Evolutionary conservation across 169 alveolate genomes (phyloP).

Genomic region (Cryptosporidium sp.): DNA sequence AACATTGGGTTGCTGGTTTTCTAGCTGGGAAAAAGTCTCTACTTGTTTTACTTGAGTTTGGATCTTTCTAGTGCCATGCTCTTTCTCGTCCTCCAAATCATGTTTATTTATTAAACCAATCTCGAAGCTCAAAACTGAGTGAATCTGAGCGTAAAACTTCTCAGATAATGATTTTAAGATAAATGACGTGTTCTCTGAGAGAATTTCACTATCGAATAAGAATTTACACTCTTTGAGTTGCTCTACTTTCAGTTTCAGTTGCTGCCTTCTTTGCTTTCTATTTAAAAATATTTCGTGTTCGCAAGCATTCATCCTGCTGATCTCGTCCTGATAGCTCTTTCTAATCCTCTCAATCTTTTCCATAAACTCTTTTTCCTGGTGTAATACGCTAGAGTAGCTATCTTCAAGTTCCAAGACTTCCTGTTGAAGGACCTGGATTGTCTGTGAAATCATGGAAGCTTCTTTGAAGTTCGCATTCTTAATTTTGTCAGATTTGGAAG

Average conservation of each 20-base stretch:
- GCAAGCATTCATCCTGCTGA: constrained; percentile 9
- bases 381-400: constrained; percentile 2
- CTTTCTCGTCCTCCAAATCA: constrained; percentile 26
- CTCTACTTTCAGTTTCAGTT: constrained; percentile 2
- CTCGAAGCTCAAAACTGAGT: constrained; percentile 41
- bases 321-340: constrained; percentile 13
- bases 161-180: neutral
- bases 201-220: neutral
- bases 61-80: neutral
- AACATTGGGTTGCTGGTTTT: neutral
- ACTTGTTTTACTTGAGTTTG: neutral
- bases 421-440: constrained; percentile 17
- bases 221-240: constrained; percentile 38
- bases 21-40: neutral
- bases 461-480: constrained; percentile 55
- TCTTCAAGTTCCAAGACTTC: constrained; percentile 57
- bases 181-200: neutral
- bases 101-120: constrained; percentile 6
- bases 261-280: constrained; percentile 22
- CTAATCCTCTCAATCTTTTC: constrained; percentile 61
- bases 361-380: constrained; percentile 55
- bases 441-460: constrained; percentile 63
- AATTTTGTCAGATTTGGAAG: constrained; percentile 57
- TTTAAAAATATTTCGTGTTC: neutral
- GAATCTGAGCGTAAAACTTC: constrained; percentile 15